Evolutionary conservation across 768 basidiomycete genomes (phyloP).

Genomic region (Suillus americanus): DNA sequence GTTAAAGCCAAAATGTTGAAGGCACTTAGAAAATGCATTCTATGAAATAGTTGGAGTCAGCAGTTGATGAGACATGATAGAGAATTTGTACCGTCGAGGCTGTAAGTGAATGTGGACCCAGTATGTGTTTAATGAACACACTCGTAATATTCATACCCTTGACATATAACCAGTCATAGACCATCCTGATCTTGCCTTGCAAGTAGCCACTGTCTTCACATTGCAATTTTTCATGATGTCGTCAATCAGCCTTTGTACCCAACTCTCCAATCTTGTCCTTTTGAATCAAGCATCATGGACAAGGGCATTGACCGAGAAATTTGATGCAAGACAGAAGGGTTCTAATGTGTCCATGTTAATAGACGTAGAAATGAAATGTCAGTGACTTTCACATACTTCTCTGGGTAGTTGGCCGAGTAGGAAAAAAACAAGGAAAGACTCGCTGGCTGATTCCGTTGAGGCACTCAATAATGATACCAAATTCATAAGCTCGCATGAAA

Average conservation of each 20-base stretch:
- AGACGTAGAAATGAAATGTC: neutral
- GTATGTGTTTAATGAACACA: neutral
- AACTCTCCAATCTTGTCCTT: conserved; percentile 11
- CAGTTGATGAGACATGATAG: no score
- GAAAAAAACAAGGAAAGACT: conserved; percentile 21
- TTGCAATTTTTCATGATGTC: fast-evolving
- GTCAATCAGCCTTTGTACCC: conserved; percentile 11
- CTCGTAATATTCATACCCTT: conserved; percentile 1
- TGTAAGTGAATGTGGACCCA: conserved; percentile 1
- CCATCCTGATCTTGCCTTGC: conserved; percentile 3
- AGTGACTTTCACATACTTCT: conserved; percentile 27
- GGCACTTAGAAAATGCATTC: conserved; percentile 35
- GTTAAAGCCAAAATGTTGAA: conserved; percentile 21
- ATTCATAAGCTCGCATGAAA: conserved; percentile 22
- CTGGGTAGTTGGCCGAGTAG: conserved; percentile 29
- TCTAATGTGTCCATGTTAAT: conserved; percentile 11
- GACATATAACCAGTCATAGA: conserved; percentile 7
- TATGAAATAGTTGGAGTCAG: conserved; percentile 7
- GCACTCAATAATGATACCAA: conserved; percentile 21
- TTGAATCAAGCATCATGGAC: conserved; percentile 15
- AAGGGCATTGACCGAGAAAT: conserved; percentile 19
- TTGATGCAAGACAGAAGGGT: conserved; percentile 19
- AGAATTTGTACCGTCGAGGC: neutral
- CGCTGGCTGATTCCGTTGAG: conserved; percentile 12
- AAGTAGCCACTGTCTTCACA: neutral